Base-by-base conservation (phyloP, 1,284 basidiomycete genomes). In the Rhodotorula sp. region DNA sequence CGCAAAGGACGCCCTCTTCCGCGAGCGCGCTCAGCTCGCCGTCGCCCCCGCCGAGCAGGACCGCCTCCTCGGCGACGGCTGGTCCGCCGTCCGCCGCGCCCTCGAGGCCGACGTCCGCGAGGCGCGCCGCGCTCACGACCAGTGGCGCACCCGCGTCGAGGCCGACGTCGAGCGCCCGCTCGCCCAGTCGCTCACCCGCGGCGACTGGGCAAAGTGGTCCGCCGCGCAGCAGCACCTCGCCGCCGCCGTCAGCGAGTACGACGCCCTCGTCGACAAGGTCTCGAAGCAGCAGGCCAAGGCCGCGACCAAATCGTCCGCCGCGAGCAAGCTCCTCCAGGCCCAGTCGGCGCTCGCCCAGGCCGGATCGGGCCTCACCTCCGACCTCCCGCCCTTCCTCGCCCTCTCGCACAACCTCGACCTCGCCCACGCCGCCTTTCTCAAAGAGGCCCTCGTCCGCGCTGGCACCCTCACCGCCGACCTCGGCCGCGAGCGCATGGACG, bases 371-470 rank as follows among this genome's bases (percentile, higher is more conserved):
- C 70, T 76, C 59, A 65, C 70, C 41, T 74, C 77, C 13, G 74
- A 79, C 44, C 72, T 80, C 19, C 76, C 79, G 0, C 60, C 77
- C 50, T 77, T 81, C 54, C 76, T 80, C 12, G 61, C 74, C 34
- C 73, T 74, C 44, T 79, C 80, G n/a, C 73, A 77, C 48, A 72
- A 77, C 14, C 78, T 82, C 61, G 80, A 80, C 72, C 77, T 78
- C 55, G 66, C 78, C 16, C 79, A 81, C 56, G 50, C 77, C 4
- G 70, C 71, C 54, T 78, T 82, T 63, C 70, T 82, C 21, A 79
- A 77, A 48, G 79, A 82, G 60, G 66, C 74, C 14, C 76, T 80
- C n/a, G 71, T 77, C 48, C 70, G 77, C 14, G 77, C 77, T 66
- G 78, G 73, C 46, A 80, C 79, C 50, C 66, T 80, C 52, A 77